phyloP scores from a whole-genome alignment of 768 basidiomycete genomes.

The Auricularia heimuer region DNA sequence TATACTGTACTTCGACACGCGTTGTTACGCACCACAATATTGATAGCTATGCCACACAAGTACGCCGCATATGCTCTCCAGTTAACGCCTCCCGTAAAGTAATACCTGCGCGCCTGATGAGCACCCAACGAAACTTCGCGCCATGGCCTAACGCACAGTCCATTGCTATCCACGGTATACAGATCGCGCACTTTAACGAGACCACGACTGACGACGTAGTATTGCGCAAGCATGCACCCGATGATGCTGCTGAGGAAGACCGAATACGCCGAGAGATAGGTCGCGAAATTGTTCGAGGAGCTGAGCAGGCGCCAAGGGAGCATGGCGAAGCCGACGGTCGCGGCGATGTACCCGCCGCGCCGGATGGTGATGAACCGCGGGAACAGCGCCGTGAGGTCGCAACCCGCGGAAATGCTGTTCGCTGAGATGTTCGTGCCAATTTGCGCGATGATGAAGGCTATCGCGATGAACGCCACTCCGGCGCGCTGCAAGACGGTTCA shows the following conservation, averaged over 20 bases:
- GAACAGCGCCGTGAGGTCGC: conserved; percentile 68
- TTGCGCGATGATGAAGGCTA: conserved; percentile 71
- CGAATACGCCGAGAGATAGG: conserved; percentile 73
- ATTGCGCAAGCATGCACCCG: conserved; percentile 31
- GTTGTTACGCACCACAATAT: conserved; percentile 42
- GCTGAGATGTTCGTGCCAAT: conserved; percentile 69
- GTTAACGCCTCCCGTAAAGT: conserved; percentile 3
- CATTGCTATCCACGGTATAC: conserved; percentile 44
- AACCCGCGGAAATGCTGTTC: conserved; percentile 75
- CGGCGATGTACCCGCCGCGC: conserved; percentile 76
- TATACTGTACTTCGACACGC: background rate
- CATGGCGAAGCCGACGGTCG: conserved; percentile 65
- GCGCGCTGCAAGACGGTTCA: conserved; percentile 10
- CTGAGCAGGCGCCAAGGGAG: conserved; percentile 70
- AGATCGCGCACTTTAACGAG: conserved; percentile 65
- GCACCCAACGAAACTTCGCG: too few species aligned
- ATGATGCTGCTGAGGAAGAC: conserved; percentile 49
- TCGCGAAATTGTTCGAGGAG: conserved; percentile 65
- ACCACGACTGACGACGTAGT: conserved; percentile 62
- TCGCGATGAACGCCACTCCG: conserved; percentile 66
- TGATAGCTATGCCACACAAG: conserved; percentile 67
- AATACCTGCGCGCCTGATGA: background rate
- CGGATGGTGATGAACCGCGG: conserved; percentile 80
- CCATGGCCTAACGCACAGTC: conserved; percentile 34
- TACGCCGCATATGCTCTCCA: conserved; percentile 55